These are phyloP conservation scores for Fusarium ambrosium DNA, from an alignment of 2,329 filamentous ascomycete species.

Conservation along the genomic window DNA sequence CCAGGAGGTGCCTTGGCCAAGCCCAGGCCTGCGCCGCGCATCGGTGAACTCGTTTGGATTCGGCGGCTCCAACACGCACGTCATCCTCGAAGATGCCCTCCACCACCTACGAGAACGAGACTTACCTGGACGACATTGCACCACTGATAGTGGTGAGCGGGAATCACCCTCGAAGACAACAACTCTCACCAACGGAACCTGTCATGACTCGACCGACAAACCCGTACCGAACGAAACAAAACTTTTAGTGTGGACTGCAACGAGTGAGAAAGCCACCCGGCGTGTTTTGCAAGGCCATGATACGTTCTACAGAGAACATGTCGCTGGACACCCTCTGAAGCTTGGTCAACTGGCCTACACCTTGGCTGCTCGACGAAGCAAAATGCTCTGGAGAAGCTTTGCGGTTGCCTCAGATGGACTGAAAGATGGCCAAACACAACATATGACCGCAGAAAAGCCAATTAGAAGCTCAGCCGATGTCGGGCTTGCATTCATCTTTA, in stretches of 20 bases:
- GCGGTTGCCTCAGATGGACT: neutral
- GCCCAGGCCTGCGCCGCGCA: neutral
- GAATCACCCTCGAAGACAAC: neutral
- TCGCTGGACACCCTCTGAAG: fast-evolving
- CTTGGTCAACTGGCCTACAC: constrained; percentile 47
- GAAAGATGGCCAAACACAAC: neutral
- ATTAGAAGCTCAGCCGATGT: constrained; percentile 8
- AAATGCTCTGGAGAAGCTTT: constrained; percentile 33
- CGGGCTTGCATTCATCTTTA: constrained; percentile 46
- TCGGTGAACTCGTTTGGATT: constrained; percentile 63
- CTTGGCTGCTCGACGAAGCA: constrained; percentile 46
- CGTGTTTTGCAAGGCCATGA: constrained; percentile 1
- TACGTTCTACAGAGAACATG: neutral
- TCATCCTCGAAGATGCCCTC: constrained; percentile 50
- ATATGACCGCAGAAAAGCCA: neutral
- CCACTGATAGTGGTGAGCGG: neutral
- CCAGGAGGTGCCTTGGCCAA: constrained; percentile 8
- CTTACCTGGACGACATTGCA: constrained; percentile 1
- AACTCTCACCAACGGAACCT: neutral
- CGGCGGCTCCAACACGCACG: constrained; percentile 59
- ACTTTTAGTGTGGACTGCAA: constrained; percentile 56
- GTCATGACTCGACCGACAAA: neutral
- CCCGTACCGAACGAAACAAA: constrained; percentile 34
- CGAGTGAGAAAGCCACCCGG: constrained; percentile 49
- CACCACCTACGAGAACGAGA: constrained; percentile 11